Conservation (phyloP, 2,329 filamentous ascomycete genomes). For the Alternaria burnsii region DNA sequence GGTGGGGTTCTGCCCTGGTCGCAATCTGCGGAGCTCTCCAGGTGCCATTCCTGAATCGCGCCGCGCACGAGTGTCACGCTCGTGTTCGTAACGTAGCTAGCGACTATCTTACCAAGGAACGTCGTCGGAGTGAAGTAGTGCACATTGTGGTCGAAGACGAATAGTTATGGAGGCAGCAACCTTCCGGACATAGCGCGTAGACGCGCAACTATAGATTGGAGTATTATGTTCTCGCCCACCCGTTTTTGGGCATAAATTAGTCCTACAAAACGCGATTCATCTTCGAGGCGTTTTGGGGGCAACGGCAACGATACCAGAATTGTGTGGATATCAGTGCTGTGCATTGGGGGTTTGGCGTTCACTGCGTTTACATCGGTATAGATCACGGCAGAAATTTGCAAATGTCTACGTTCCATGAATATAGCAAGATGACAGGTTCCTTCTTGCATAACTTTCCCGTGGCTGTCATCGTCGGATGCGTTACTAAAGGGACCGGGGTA, state of each 20-base stretch:
- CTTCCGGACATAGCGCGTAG: neutral
- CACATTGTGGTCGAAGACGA: conserved; percentile 39
- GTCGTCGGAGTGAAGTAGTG: conserved; percentile 29
- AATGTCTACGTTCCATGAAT: neutral
- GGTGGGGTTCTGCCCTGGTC: conserved; percentile 67
- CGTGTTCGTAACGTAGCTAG: conserved; percentile 35
- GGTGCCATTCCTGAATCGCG: conserved; percentile 63
- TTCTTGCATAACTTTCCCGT: neutral
- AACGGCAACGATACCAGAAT: conserved; percentile 8
- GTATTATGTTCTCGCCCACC: neutral
- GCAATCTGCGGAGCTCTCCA: conserved; percentile 66
- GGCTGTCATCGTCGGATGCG: neutral
- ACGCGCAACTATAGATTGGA: neutral
- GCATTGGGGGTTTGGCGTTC: conserved; percentile 7
- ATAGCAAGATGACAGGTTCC: conserved; percentile 6
- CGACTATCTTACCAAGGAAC: conserved; percentile 30
- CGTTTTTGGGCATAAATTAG: conserved; percentile 3
- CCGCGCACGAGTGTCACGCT: conserved; percentile 49
- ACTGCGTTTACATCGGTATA: neutral
- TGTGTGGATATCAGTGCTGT: conserved; percentile 1
- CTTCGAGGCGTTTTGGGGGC: conserved; percentile 9
- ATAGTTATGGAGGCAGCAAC: conserved; percentile 4
- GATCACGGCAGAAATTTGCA: neutral
- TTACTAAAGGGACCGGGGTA: neutral
- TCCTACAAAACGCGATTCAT: conserved; percentile 1